Base-by-base conservation (phyloP, 371 early-diverging fungal species). In the Catenaria anguillulae region DNA sequence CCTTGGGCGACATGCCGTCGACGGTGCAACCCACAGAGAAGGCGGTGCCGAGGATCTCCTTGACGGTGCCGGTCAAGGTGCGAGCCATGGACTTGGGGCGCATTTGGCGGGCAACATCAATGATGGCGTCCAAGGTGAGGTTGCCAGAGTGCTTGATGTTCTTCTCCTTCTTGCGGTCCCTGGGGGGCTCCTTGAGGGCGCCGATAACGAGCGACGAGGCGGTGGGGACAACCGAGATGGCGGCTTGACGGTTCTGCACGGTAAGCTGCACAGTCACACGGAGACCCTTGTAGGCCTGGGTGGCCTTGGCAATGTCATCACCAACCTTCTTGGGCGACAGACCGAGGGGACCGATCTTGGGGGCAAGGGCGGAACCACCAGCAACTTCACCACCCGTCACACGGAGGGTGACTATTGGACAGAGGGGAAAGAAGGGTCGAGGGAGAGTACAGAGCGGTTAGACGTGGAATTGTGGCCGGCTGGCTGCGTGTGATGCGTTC, bases 91-190 rank as follows among this genome's bases (percentile, higher is more conserved):
- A 95, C 87, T 93, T 97, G 84, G 67, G 75, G 65, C 87, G 85
- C 90, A 95, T 93, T 75, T 84, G 88, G 73, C 92, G 90, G 68
- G 99, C 99, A 72, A 99, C 85, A 68, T 95, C 93, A 67, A 95
- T 85, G 65, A 99, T 83, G 65, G 94, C 90, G 63, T 89, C 87
- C 50, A 97, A 73, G 64, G 89, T 68, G 69, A 93, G 77, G 85
- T 93, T 92, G 64, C 94, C 94, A 68, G 73, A 77, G 86, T 97
- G 95, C 84, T 90, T 87, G 79, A 93, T 92, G 88, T 98, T 98
- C 89, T 98, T 98, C 77, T 98, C 99, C 92, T 99, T 99, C 90
- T 98, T 99, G 78, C 91, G 87, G 82, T 99, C 99, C 68, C 99
- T 62, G 63, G 88, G 85, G 68, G 99, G 96, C 82, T 99, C 99